These are phyloP conservation scores for Tolypocladium endophyticum DNA, from an alignment of 2,329 filamentous ascomycete genomes.

Conservation along the genomic window DNA sequence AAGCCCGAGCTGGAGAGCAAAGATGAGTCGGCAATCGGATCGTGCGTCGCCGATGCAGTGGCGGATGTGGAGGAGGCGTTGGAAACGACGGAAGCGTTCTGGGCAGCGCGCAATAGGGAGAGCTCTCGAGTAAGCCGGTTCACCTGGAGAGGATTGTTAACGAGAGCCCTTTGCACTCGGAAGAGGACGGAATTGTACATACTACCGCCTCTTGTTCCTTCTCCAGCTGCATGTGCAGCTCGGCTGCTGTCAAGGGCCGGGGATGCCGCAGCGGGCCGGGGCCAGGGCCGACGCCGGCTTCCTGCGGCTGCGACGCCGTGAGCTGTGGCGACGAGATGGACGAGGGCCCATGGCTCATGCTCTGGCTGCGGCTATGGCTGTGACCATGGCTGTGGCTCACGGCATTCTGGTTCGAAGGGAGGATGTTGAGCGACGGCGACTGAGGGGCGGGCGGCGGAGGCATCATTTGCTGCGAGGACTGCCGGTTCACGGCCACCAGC, in stretches of 20 bases:
- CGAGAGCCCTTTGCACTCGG: not conserved
- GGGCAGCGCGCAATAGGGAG: conserved; percentile 62
- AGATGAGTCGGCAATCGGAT: conserved; percentile 36
- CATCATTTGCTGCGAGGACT: conserved; percentile 35
- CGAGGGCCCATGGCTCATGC: conserved; percentile 13
- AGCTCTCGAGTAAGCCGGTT: conserved; percentile 90
- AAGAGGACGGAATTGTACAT: conserved; percentile 19
- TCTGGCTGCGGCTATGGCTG: conserved; percentile 5
- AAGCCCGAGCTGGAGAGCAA: conserved; percentile 48
- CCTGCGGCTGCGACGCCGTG: conserved; percentile 9
- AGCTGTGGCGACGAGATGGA: conserved; percentile 17
- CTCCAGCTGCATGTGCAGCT: conserved; percentile 81
- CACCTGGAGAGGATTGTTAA: conserved; percentile 42
- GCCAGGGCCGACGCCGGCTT: conserved; percentile 39
- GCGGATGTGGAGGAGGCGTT: conserved; percentile 54
- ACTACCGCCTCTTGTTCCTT: conserved; percentile 94
- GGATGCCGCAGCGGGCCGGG: conserved; percentile 76
- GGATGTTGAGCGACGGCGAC: conserved; percentile 41
- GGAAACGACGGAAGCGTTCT: conserved; percentile 56
- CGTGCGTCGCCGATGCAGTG: conserved; percentile 36
- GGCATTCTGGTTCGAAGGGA: conserved; percentile 44
- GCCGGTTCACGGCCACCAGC: conserved; percentile 29
- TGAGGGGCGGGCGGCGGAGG: conserved; percentile 24
- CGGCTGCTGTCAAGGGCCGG: conserved; percentile 74
- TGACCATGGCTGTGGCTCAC: conserved; percentile 23